Evolutionary conservation across 2,329 filamentous ascomycete genomes (phyloP), one percentile per base, ranked within the genome.

Genomic region (Proliferodiscus dingleyae): DNA sequence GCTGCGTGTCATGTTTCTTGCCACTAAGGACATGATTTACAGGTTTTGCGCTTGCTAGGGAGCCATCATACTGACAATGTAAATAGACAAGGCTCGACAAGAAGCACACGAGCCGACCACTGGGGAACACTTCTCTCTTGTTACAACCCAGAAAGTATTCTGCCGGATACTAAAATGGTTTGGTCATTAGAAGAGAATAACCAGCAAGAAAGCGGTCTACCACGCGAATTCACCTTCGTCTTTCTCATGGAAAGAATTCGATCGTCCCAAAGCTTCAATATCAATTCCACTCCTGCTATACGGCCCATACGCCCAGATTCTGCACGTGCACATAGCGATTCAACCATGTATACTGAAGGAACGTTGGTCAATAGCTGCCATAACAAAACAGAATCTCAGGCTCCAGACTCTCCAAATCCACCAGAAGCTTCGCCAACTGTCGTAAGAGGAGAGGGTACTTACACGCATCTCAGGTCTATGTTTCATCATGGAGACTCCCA

Each of bases 121-220:
- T 37, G 8, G 11, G 9, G 18, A n/a, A 4, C 19, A 22, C 18
- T 22, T 6, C n/a, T 19, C 9, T 7, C 18, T 23, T 13, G 5
- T 9, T 13, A 32, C 5, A 32, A 41, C 18, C 39, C 22, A 15
- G 32, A 21, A 38, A 33, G 30, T 24, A 36, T 36, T 16, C 28
- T 47, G 9, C 48, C 47, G 9, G 52, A 58, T 43, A 55, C 54
- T 0, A 48, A 70, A 50, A 63, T 74, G 7, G 66, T 74, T 11
- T 75, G 71, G 72, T 72, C 72, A 4, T 61, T 75, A 2, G 69
- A 72, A 43, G 72, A 75, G 43, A 75, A 75, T 45, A 50, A 55
- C 29, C 58, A 74, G 7, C 71, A 75, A 51, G 64, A 67, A 19
- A 71, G 70, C 4, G 72, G 72, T 2, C 56, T 75, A 4, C 72